Conservation (phyloP, 2,329 filamentous ascomycete species). For the Claviceps pusilla region DNA sequence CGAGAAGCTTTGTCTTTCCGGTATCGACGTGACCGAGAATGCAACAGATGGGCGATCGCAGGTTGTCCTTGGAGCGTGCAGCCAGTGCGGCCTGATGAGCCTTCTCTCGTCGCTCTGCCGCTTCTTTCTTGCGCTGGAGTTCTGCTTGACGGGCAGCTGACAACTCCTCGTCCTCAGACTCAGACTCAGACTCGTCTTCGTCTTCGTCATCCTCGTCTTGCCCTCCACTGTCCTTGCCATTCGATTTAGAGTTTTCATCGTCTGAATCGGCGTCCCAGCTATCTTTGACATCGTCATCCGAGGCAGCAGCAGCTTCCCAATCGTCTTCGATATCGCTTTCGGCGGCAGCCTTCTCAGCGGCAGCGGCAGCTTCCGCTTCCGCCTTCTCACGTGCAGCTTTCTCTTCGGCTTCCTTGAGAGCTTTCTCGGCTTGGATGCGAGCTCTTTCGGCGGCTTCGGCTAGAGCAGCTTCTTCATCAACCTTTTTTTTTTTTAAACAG, state of each 20-base stretch:
- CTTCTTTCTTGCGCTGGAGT: constrained; percentile 70
- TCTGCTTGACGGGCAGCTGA: constrained; percentile 61
- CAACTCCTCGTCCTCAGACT: constrained; percentile 50
- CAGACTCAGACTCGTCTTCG: constrained; percentile 22
- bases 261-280: constrained; percentile 85
- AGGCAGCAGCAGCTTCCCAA: constrained; percentile 74
- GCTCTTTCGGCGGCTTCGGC: constrained; percentile 67
- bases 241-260: constrained; percentile 36
- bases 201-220: constrained; percentile 21
- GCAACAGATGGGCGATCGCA: constrained; percentile 97
- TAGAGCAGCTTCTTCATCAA: constrained; percentile 64
- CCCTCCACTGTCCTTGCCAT: constrained; percentile 20
- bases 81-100: constrained; percentile 84
- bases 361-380: constrained; percentile 38
- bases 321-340: constrained; percentile 59
- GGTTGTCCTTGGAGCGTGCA: constrained; percentile 80
- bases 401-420: constrained; percentile 45
- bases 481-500: constrained; percentile 20
- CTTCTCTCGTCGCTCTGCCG: constrained; percentile 74
- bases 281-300: constrained; percentile 65
- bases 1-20: constrained; percentile 96
- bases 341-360: constrained; percentile 37
- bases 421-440: constrained; percentile 50
- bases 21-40: constrained; percentile 99
- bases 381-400: constrained; percentile 44